phyloP scores from a whole-genome alignment of 805 yeast species.

The Cyberlindnera euphorbiae region DNA sequence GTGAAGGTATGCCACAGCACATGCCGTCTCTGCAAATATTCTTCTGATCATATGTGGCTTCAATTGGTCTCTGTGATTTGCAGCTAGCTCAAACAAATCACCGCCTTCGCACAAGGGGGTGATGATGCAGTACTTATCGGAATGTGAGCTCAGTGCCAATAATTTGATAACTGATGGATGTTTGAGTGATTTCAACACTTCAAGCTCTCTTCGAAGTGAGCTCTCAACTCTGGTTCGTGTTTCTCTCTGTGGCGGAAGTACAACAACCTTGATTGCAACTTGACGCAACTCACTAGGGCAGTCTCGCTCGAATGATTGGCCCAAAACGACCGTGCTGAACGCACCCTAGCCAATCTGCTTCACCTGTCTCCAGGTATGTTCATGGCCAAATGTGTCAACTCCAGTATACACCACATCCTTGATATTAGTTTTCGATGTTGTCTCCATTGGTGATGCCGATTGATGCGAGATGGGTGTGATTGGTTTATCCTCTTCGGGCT shows the following conservation, averaged over 20 bases:
- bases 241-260: conserved; percentile 35
- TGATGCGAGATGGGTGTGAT: neutral
- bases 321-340: conserved; percentile 60
- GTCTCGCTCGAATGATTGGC: conserved; percentile 27
- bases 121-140: conserved; percentile 41
- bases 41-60: conserved; percentile 49
- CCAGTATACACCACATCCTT: conserved; percentile 13
- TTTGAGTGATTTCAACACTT: conserved; percentile 47
- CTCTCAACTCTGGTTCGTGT: conserved; percentile 51
- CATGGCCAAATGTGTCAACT: conserved; percentile 10
- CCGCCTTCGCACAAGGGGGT: conserved; percentile 83
- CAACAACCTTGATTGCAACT: conserved; percentile 71
- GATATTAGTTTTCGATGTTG: neutral
- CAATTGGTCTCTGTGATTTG: conserved; percentile 38
- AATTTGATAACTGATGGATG: conserved; percentile 72
- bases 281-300: conserved; percentile 13
- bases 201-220: conserved; percentile 68
- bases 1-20: conserved; percentile 74
- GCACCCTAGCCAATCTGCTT: conserved; percentile 60
- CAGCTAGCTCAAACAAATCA: conserved; percentile 66
- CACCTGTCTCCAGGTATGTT: conserved; percentile 29
- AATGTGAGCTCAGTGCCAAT: conserved; percentile 38
- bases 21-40: conserved; percentile 63
- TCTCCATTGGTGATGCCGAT: neutral
- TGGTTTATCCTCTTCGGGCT: conserved; percentile 13